Evolutionary conservation across 139 green algal genomes (phyloP).

Genomic region (Chlorella sp.): DNA sequence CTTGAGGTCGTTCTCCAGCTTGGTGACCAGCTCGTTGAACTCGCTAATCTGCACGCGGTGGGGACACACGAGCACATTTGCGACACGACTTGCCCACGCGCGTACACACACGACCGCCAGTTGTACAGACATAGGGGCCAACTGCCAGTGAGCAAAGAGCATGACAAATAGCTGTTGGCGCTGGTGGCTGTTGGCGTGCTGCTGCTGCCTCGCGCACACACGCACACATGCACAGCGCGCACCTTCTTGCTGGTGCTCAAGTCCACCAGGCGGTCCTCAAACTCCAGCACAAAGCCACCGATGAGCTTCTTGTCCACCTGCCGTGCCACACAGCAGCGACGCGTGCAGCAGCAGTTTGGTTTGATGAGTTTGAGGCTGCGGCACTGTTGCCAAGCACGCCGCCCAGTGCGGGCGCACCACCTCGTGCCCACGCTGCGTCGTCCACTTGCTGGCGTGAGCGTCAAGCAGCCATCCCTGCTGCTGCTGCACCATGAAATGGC

Average conservation of each 20-base stretch:
- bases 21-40: conserved; percentile 49
- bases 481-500: neutral
- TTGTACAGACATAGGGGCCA: neutral
- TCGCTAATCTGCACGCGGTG: conserved; percentile 27
- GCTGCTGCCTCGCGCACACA: neutral
- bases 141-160: too few relatives aligned
- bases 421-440: too few relatives aligned
- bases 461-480: too few relatives aligned
- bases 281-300: conserved; percentile 53
- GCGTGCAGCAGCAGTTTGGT: too few relatives aligned
- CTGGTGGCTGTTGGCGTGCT: neutral
- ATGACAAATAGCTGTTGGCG: neutral
- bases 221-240: neutral
- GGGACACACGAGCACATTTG: neutral
- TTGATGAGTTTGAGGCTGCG: too few relatives aligned
- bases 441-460: too few relatives aligned
- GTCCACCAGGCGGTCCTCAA: conserved; percentile 57
- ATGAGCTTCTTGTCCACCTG: conserved; percentile 50
- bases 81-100: too few relatives aligned
- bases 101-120: too few relatives aligned
- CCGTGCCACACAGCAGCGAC: neutral
- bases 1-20: conserved; percentile 35
- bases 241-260: conserved; percentile 50
- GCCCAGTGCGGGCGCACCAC: too few relatives aligned
- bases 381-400: too few relatives aligned